Evolutionary conservation across 1,284 basidiomycete species (phyloP).

Genomic region (Psilocybe mexicana): DNA sequence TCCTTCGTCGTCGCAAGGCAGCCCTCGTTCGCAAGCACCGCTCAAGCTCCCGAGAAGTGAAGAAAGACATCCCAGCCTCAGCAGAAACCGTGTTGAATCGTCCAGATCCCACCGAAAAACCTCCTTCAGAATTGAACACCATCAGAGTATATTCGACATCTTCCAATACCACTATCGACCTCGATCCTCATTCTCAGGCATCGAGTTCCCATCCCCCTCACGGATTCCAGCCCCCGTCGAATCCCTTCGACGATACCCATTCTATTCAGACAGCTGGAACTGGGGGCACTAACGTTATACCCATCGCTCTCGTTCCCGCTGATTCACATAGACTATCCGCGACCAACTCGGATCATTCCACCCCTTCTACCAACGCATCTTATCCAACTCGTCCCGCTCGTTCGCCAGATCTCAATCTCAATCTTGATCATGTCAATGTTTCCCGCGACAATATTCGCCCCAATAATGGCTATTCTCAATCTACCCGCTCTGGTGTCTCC

Average conservation of each 20-base stretch:
- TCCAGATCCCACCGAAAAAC: slow-evolving; percentile 75
- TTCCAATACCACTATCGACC: slow-evolving; percentile 54
- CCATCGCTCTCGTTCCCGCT: slow-evolving; percentile 76
- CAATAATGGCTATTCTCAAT: slow-evolving; percentile 46
- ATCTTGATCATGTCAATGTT: slow-evolving; percentile 63
- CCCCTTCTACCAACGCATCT: slow-evolving; percentile 35
- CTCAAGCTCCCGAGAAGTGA: slow-evolving; percentile 39
- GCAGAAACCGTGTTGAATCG: slow-evolving; percentile 76
- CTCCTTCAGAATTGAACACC: slow-evolving; percentile 38
- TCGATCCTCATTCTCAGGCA: slow-evolving; percentile 51
- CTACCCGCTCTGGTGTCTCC: slow-evolving; percentile 55
- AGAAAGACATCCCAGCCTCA: slow-evolving; percentile 66
- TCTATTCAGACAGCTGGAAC: slow-evolving; percentile 79
- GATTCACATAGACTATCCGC: slow-evolving; percentile 39
- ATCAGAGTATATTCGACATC: slow-evolving; percentile 50
- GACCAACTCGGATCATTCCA: slow-evolving; percentile 30
- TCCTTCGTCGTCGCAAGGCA: slow-evolving; percentile 21
- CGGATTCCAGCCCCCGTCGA: slow-evolving; percentile 37
- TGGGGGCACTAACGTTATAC: slow-evolving; percentile 80
- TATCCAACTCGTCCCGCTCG: slow-evolving; percentile 63
- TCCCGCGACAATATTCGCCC: slow-evolving; percentile 51
- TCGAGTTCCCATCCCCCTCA: slow-evolving; percentile 31
- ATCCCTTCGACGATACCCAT: slow-evolving; percentile 75
- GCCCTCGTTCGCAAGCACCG: slow-evolving; percentile 47
- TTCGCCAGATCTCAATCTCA: slow-evolving; percentile 58